Base-by-base conservation (phyloP, 805 yeast genomes). In the Metschnikowia reukaufii region DNA sequence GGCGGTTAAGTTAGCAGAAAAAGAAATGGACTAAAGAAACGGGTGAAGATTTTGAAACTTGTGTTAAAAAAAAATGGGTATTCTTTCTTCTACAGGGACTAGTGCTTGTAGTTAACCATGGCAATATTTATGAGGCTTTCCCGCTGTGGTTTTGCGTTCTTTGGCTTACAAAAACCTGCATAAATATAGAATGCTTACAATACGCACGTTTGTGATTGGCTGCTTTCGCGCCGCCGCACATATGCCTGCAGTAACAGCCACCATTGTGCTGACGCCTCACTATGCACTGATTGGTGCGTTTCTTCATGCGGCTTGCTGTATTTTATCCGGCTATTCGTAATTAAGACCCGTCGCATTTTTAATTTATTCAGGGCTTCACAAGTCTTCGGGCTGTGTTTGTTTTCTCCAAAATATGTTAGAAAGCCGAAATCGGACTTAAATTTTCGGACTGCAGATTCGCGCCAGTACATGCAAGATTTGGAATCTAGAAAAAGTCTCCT, bases 261-360 rank as follows among this genome's bases (percentile, higher is more conserved):
- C 35, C n/a, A 10, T n/a, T 20, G 23, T 44, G 48, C 48, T 44
- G 23, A 44, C 32, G 44, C 36, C 44, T 15, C 33, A 23, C 48
- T 18, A 35, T 33, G 36, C 48, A 44, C 23, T 39, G 48, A 39
- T 39, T 44, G 40, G 48, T 19, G 48, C 42, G 23, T 38, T n/a
- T 19, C 7, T 2, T 12, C 45, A 20, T 19, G 40, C 40, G 40
- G 18, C 27, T 9, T n/a, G 17, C 6, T 23, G 6, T 23, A 23
- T 23, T 23, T 23, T 23, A n/a, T 23, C 27, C 27, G 27, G 6
- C 27, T 23, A 6, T 23, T 34, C 21, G 16, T 5, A 34, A 36
- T 15, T 6, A 19, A 4, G 39, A n/a, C 19, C 29, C 12, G 29
- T 29, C 13, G 16, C 18, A 6, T 17, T 33, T 16, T 9, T 6